Evolutionary conservation across 164 flowering plant genomes (phyloP).

Genomic region (Taxillus chinensis): DNA sequence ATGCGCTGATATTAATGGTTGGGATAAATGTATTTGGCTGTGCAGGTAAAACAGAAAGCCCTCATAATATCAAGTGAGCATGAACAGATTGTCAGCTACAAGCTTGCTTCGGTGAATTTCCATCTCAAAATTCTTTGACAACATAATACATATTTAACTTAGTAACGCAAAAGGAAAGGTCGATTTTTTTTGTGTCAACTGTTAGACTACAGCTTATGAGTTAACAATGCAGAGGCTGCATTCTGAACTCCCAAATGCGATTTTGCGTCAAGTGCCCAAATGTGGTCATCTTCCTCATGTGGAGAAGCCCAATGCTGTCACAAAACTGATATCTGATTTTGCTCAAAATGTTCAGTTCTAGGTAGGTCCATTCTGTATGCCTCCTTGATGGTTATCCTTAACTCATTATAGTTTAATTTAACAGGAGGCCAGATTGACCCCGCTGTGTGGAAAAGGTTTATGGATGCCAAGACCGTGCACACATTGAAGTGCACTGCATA

Average conservation of each 20-base stretch:
- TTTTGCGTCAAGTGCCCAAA: background rate
- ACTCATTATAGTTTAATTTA: too few relatives aligned
- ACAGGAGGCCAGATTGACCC: too few relatives aligned
- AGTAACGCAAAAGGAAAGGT: background rate
- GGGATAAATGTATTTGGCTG: background rate
- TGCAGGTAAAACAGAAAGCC: background rate
- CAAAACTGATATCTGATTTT: background rate
- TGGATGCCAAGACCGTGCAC: too few relatives aligned
- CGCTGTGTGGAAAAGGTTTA: too few relatives aligned
- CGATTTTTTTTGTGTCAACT: background rate
- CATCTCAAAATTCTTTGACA: background rate
- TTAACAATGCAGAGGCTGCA: background rate
- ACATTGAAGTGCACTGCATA: too few relatives aligned
- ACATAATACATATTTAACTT: background rate
- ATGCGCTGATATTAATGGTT: too few relatives aligned
- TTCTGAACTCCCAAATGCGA: background rate
- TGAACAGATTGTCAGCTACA: background rate
- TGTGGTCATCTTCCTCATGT: background rate
- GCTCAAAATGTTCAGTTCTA: background rate
- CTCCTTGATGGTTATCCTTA: too few relatives aligned
- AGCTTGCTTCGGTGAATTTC: background rate
- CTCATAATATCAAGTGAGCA: background rate
- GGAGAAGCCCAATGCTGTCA: background rate
- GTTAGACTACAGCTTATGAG: background rate
- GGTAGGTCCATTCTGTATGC: background rate